Evolutionary conservation across 495 filamentous ascomycete species (phyloP).

Genomic region (Neurospora terricola): DNA sequence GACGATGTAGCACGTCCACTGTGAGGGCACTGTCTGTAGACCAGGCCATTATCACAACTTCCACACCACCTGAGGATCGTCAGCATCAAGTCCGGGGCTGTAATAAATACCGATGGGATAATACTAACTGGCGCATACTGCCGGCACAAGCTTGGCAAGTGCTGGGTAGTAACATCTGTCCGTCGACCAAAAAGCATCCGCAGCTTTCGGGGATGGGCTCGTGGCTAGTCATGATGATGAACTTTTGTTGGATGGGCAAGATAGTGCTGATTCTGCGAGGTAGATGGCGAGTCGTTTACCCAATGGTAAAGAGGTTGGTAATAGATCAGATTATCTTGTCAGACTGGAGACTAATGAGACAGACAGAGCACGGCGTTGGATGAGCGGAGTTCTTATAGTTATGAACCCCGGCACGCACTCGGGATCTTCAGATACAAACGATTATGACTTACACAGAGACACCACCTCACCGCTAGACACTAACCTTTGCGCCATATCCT

Average conservation of each 20-base stretch:
- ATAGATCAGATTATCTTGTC: neutral
- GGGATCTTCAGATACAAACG: slow-evolving; percentile 1
- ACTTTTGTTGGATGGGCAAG: neutral
- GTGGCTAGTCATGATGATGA: neutral
- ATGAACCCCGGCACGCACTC: slow-evolving; percentile 5
- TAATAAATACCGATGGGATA: neutral
- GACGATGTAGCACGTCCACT: too few relatives aligned
- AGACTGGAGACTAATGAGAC: neutral
- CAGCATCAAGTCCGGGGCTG: neutral
- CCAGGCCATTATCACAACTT: too few relatives aligned
- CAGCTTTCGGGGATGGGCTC: neutral
- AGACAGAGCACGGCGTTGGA: neutral
- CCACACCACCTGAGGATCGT: neutral
- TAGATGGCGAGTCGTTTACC: neutral
- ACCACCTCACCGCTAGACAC: slow-evolving; percentile 14
- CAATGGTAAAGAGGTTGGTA: neutral
- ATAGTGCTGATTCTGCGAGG: neutral
- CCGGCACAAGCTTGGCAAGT: neutral
- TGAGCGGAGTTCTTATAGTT: slow-evolving; percentile 4
- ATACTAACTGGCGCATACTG: neutral
- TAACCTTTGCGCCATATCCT: neutral
- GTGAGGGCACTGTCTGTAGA: too few relatives aligned
- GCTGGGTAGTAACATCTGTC: neutral
- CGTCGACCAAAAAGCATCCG: neutral
- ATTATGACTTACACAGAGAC: neutral